Conservation (phyloP, 2,329 filamentous ascomycete genomes). For the Xylaria sp. region DNA sequence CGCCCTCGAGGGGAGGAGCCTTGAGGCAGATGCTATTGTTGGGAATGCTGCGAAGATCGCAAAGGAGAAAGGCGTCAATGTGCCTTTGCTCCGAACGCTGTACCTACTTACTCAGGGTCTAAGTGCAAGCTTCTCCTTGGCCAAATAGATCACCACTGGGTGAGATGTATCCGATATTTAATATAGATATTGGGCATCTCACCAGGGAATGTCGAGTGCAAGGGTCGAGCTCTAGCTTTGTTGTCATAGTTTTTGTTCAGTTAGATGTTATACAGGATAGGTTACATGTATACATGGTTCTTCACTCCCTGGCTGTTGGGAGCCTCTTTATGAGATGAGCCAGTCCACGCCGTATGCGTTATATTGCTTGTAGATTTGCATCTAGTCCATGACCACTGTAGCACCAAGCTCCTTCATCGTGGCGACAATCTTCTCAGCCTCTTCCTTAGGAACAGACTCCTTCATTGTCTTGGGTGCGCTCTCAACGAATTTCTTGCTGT, state of each 20-base stretch:
- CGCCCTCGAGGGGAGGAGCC: conserved; percentile 41
- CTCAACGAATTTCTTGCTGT: conserved; percentile 99
- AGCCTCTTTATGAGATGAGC: conserved; percentile 23
- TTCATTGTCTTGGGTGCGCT: conserved; percentile 98
- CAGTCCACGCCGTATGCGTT: conserved; percentile 28
- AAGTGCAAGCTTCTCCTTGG: conserved; percentile 42
- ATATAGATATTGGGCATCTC: conserved; percentile 9
- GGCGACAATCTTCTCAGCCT: conserved; percentile 98
- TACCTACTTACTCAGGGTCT: conserved; percentile 55
- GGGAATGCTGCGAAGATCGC: conserved; percentile 49
- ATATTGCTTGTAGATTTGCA: conserved; percentile 15
- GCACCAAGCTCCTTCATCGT: conserved; percentile 93
- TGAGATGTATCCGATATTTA: conserved; percentile 10
- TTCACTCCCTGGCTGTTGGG: conserved; percentile 21
- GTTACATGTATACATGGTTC: conserved; percentile 49
- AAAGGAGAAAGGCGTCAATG: conserved; percentile 43
- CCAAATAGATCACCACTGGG: conserved; percentile 22
- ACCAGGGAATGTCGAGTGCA: not conserved
- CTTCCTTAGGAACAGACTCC: conserved; percentile 98
- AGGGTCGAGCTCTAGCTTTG: conserved; percentile 9
- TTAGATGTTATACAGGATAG: conserved; percentile 48
- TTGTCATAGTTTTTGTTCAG: conserved; percentile 35
- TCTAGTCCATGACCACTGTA: conserved; percentile 89
- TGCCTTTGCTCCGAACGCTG: conserved; percentile 53
- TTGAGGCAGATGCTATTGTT: conserved; percentile 52